phyloP scores from a whole-genome alignment of 2,329 filamentous ascomycete species.

The Nigrospora osmanthi region DNA sequence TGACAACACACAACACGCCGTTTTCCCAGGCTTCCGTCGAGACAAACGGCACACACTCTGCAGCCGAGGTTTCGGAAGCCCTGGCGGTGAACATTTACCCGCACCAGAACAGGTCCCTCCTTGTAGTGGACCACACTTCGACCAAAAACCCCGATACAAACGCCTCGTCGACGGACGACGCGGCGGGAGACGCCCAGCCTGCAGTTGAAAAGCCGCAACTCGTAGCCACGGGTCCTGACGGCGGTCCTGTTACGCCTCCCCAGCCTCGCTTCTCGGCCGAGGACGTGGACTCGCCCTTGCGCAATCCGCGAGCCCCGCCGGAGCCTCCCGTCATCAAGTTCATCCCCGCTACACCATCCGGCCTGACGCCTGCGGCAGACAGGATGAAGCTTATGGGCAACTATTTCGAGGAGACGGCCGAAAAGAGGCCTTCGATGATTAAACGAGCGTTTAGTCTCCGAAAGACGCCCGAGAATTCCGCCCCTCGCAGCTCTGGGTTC shows the following conservation, averaged over 20 bases:
- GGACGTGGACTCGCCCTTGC: constrained; percentile 52
- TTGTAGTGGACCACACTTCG: constrained; percentile 50
- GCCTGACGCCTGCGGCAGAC: constrained; percentile 46
- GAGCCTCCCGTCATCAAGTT: constrained; percentile 47
- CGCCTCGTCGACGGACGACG: constrained; percentile 9
- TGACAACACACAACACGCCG: constrained; percentile 50
- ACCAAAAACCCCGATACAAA: constrained; percentile 40
- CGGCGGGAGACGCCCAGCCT: constrained; percentile 8
- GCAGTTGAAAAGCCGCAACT: constrained; percentile 24
- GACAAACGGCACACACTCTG: constrained; percentile 49
- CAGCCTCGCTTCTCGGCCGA: constrained; percentile 40
- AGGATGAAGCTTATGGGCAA: constrained; percentile 44
- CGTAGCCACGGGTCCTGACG: constrained; percentile 29
- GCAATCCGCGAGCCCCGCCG: constrained; percentile 54
- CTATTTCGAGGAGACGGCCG: constrained; percentile 33
- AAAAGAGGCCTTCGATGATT: constrained; percentile 43
- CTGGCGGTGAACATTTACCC: constrained; percentile 53
- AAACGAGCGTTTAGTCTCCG: constrained; percentile 44
- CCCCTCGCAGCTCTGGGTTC: constrained; percentile 32
- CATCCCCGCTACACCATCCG: constrained; percentile 56
- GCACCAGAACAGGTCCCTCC: constrained; percentile 56
- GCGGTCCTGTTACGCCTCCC: constrained; percentile 42
- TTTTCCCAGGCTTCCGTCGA: constrained; percentile 56
- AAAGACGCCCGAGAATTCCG: constrained; percentile 36
- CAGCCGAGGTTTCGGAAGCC: constrained; percentile 54